Evolutionary conservation across 2,329 filamentous ascomycete genomes (phyloP), one percentile per base, ranked within the genome.

Genomic region (Lomentospora prolificans): DNA sequence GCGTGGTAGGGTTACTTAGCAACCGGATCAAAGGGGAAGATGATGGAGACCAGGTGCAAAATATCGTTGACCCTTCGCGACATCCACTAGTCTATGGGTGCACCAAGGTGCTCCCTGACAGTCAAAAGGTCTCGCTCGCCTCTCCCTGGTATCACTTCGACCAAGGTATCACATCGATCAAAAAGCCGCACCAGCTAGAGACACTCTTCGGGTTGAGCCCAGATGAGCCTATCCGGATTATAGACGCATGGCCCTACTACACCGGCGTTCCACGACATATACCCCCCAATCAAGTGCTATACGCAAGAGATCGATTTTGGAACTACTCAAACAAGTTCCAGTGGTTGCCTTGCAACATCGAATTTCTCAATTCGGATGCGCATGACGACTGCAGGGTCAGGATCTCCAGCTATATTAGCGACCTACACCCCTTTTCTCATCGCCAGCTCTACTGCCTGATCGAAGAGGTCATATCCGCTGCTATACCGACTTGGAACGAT

Each of bases 371-470:
- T n/a, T 22, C 41, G 3, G 41, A 46, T 14, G 30, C 25, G 14
- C 5, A 27, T 48, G 62, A 66, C 1, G 64, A 69, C 9, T 65
- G 64, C 3, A 62, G 58, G 3, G 66, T 70, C 14, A 69, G 64
- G 12, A 74, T 80, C 25, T 67, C 67, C 2, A 78, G 74, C 59
- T 80, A 80, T 60, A 71, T 80, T 64, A 80, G 80, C 63, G 79
- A 79, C 59, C 62, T 79, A 1, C 75, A 80, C 58, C 77, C 78
- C 0, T 17, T 57, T 1, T 52, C 67, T 2, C 67, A 77, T 44
- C 59, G 61, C 8, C 58, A 56, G 3, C 62, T 78, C 0, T 78
- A 77, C 55, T 57, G 55, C 1, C 60, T 73, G 3, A 62, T 78
- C 12, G 72, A 76, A 53, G 58, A 68, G 27, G 64, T 76, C 24